These are phyloP conservation scores for Calophaca sinica DNA, from an alignment of 306 rosid species.

Conservation along the genomic window DNA sequence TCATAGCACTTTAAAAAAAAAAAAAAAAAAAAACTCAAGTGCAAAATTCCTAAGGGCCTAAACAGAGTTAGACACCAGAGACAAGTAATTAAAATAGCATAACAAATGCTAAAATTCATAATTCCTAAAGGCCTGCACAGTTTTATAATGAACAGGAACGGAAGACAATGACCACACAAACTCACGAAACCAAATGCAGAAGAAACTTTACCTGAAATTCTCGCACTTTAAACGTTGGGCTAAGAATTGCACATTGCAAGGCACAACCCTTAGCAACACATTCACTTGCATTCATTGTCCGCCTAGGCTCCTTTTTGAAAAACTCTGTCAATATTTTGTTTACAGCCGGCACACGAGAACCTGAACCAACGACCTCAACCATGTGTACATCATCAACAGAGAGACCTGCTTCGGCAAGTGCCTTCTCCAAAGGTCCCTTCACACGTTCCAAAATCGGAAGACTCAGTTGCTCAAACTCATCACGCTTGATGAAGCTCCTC, in stretches of 20 bases:
- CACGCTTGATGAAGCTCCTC: constrained; percentile 82
- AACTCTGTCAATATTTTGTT: constrained; percentile 83
- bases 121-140: constrained; percentile 8
- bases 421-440: constrained; percentile 85
- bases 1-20: background rate
- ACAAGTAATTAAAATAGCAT: background rate
- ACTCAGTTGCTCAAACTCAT: constrained; percentile 85
- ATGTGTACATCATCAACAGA: constrained; percentile 65
- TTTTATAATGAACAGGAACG: background rate
- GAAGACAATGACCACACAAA: constrained; percentile 11
- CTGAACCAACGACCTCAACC: constrained; percentile 97
- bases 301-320: constrained; percentile 93
- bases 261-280: constrained; percentile 96
- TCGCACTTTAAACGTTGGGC: constrained; percentile 94
- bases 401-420: constrained; percentile 83
- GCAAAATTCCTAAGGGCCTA: background rate
- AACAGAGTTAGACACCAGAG: background rate
- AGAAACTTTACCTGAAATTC: constrained; percentile 79
- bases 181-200: background rate
- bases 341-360: constrained; percentile 88
- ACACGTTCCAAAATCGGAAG: constrained; percentile 88
- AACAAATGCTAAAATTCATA: background rate
- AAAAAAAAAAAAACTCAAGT: background rate
- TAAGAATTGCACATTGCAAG: constrained; percentile 89
- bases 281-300: constrained; percentile 98